Percentiles rank a stretch among this genome's conserved stretches.
phyloP scores from a whole-genome alignment of 2,329 filamentous ascomycete genomes.

The Paecilomyces dactylethromorphus region DNA sequence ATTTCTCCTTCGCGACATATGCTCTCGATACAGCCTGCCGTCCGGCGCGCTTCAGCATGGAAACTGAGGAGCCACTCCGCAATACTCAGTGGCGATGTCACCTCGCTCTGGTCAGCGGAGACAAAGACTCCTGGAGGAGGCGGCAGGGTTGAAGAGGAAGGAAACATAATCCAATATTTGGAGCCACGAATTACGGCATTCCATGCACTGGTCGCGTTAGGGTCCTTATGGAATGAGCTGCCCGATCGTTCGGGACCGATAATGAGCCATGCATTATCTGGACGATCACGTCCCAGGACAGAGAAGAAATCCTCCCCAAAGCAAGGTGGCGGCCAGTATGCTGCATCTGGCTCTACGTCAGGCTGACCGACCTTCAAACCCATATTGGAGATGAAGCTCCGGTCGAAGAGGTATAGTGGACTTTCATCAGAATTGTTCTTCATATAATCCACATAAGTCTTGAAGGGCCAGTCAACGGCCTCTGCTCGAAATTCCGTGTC shows the following conservation, averaged over 20 bases:
- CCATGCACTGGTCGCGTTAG: slow-evolving; percentile 71
- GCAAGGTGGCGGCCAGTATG: slow-evolving; percentile 74
- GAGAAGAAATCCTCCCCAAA: slow-evolving; percentile 85
- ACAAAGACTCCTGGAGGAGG: slow-evolving; percentile 85
- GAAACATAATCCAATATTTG: slow-evolving; percentile 99
- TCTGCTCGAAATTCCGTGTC: slow-evolving; percentile 75
- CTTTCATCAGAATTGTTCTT: slow-evolving; percentile 73
- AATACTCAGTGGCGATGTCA: slow-evolving; percentile 88
- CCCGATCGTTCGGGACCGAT: slow-evolving; percentile 80
- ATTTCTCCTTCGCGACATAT: slow-evolving; percentile 81
- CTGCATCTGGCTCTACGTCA: slow-evolving; percentile 39
- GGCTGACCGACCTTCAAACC: slow-evolving; percentile 51
- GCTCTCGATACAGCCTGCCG: slow-evolving; percentile 74
- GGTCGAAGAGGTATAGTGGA: slow-evolving; percentile 88
- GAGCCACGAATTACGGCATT: slow-evolving; percentile 84
- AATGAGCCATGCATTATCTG: slow-evolving; percentile 88
- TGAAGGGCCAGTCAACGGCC: slow-evolving; percentile 84
- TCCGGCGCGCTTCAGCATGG: slow-evolving; percentile 70
- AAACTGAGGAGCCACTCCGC: slow-evolving; percentile 94
- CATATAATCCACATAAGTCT: slow-evolving; percentile 80
- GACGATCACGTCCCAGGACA: slow-evolving; percentile 68
- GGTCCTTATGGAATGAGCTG: slow-evolving; percentile 88
- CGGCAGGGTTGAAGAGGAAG: slow-evolving; percentile 55
- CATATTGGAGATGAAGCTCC: slow-evolving; percentile 83
- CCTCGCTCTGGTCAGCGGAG: slow-evolving; percentile 81